Evolutionary conservation across 305 asterid genomes (phyloP).

Genomic region (Plantago coronopus): DNA sequence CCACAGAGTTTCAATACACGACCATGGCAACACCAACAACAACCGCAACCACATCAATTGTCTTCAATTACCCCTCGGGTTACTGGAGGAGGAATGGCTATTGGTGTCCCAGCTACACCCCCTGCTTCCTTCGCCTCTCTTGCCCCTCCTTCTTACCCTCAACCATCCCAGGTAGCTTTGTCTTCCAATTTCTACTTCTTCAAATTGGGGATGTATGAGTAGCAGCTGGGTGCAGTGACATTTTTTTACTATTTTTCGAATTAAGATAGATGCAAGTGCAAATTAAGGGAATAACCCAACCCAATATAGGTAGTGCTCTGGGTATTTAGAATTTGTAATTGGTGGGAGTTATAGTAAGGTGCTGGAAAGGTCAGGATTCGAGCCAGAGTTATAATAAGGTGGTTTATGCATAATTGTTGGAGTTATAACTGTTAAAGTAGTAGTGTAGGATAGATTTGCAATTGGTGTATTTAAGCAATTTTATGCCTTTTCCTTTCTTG

Average conservation of each 20-base stretch:
- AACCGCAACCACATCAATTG: constrained; percentile 52
- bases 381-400: no score
- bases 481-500: no score
- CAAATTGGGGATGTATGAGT: neutral
- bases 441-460: no score
- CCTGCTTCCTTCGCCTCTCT: constrained; percentile 58
- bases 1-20: constrained; percentile 49
- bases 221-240: no score
- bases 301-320: no score
- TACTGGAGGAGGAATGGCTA: neutral
- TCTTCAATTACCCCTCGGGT: constrained; percentile 50
- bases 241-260: no score
- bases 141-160: constrained; percentile 45
- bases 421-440: neutral
- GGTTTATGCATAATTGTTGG: neutral
- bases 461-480: no score
- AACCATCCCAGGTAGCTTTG: constrained; percentile 56
- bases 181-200: neutral
- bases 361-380: no score
- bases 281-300: no score
- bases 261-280: no score
- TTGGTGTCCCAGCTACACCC: constrained; percentile 36
- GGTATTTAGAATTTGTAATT: no score
- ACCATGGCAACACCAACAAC: constrained; percentile 64
- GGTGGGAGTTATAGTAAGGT: no score